Evolutionary conservation across 2,329 filamentous ascomycete genomes (phyloP).

Genomic region (Sarocladiaceae sp.): DNA sequence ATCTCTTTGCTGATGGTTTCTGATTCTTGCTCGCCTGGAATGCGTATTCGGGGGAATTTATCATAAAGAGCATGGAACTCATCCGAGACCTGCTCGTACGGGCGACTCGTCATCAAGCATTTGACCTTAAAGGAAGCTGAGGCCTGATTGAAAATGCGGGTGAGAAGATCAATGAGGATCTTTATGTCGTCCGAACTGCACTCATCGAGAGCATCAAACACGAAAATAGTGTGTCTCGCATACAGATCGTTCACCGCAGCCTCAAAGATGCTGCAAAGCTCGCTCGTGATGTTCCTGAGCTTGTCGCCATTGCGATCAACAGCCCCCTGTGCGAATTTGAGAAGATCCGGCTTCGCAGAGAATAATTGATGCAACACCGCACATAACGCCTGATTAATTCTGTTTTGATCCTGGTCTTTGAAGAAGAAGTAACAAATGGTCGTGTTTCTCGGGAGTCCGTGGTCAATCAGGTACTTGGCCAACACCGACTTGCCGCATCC

Average conservation of each 20-base stretch:
- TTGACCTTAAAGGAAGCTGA: conserved; percentile 21
- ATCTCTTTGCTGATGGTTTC: conserved; percentile 28
- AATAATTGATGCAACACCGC: conserved; percentile 34
- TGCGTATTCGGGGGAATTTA: conserved; percentile 22
- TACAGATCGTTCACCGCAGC: conserved; percentile 10
- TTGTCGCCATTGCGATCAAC: conserved; percentile 15
- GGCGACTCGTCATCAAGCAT: conserved; percentile 28
- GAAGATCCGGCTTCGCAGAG: conserved; percentile 14
- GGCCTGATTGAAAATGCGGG: conserved; percentile 16
- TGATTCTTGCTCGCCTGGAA: conserved; percentile 29
- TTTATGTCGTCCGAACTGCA: conserved; percentile 17
- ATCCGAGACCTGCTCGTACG: conserved; percentile 19
- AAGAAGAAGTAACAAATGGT: conserved; percentile 35
- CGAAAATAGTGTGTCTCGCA: conserved; percentile 22
- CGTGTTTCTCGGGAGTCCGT: conserved; percentile 14
- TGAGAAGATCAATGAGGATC: conserved; percentile 15
- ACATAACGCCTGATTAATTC: conserved; percentile 22
- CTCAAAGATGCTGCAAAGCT: conserved; percentile 26
- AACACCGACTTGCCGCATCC: conserved; percentile 34
- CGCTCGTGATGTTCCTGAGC: conserved; percentile 17
- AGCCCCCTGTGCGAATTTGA: conserved; percentile 16
- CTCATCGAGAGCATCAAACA: conserved; percentile 37
- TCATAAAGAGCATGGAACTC: conserved; percentile 13
- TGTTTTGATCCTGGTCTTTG: conserved; percentile 32
- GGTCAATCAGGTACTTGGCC: conserved; percentile 24